phyloP scores from a whole-genome alignment of 306 rosid genomes.

The Urtica urens region DNA sequence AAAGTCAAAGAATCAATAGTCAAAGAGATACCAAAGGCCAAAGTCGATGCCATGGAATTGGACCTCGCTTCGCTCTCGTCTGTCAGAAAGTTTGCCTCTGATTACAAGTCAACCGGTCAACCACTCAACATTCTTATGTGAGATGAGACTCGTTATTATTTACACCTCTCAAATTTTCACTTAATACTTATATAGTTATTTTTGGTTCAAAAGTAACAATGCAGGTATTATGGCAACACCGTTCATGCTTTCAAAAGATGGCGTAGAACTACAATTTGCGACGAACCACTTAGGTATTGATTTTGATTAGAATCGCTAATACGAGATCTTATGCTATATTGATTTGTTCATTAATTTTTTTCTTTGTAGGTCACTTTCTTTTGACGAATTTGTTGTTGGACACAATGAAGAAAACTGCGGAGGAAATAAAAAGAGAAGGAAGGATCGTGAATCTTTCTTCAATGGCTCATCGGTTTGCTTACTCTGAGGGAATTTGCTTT shows the following conservation, averaged over 20 bases:
- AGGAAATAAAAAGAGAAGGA: constrained; percentile 54
- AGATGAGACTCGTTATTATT: too few species aligned
- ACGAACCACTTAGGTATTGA: constrained; percentile 65
- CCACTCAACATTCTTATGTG: constrained; percentile 60
- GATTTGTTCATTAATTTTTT: not conserved
- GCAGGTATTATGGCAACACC: constrained; percentile 74
- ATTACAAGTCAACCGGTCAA: constrained; percentile 37
- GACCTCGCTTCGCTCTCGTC: constrained; percentile 55
- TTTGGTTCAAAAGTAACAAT: constrained; percentile 55
- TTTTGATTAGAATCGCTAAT: too few species aligned
- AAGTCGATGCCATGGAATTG: constrained; percentile 54
- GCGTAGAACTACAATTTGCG: constrained; percentile 76
- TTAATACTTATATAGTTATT: too few species aligned
- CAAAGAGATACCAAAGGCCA: constrained; percentile 59
- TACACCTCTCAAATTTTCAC: too few species aligned
- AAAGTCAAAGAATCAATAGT: constrained; percentile 40
- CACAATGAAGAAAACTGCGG: constrained; percentile 61
- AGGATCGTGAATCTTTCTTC: constrained; percentile 72
- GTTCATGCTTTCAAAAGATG: constrained; percentile 56
- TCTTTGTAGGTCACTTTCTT: constrained; percentile 75
- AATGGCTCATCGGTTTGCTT: constrained; percentile 44
- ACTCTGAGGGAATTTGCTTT: constrained; percentile 61
- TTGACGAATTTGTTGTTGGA: constrained; percentile 74
- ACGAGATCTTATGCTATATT: too few species aligned
- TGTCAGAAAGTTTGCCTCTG: constrained; percentile 50